phyloP scores from a whole-genome alignment of 176 grass and related monocot species.

The Aegilops bicornis region DNA sequence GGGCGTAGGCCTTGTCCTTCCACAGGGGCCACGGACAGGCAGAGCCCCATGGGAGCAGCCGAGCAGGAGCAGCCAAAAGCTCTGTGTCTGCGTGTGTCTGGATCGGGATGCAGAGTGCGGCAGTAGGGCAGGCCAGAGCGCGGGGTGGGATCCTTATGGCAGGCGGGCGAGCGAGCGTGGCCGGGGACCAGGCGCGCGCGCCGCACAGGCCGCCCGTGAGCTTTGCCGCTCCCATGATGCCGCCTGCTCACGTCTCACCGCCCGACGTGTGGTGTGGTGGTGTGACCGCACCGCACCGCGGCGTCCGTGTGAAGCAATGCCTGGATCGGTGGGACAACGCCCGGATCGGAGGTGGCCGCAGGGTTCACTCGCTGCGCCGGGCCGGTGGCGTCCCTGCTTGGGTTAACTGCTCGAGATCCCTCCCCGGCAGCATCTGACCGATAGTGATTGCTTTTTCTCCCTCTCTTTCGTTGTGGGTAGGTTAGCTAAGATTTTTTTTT shows the following conservation, averaged over 20 bases:
- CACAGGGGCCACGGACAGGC: slow-evolving; percentile 39
- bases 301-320: slow-evolving; percentile 1
- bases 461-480: background rate
- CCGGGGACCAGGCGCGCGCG: background rate
- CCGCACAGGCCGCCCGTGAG: slow-evolving; percentile 32
- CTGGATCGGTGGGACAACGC: background rate
- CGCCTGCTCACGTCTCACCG: slow-evolving; percentile 38
- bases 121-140: background rate
- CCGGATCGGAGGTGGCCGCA: background rate
- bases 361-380: background rate
- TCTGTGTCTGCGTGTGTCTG: background rate
- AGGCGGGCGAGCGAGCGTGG: background rate
- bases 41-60: slow-evolving; percentile 37
- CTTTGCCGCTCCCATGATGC: background rate
- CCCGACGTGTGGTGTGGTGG: background rate
- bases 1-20: slow-evolving; percentile 37
- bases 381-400: background rate
- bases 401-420: background rate
- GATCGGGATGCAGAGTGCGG: background rate
- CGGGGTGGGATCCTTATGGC: slow-evolving; percentile 32
- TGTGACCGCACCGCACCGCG: background rate
- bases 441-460: background rate
- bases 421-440: no score
- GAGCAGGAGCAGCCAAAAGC: background rate
- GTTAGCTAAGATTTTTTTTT: no score